Percentiles rank a stretch among this genome's conserved stretches.
phyloP scores from a whole-genome alignment of 441 rosid species.

The Bocquillonia castaneifolia region DNA sequence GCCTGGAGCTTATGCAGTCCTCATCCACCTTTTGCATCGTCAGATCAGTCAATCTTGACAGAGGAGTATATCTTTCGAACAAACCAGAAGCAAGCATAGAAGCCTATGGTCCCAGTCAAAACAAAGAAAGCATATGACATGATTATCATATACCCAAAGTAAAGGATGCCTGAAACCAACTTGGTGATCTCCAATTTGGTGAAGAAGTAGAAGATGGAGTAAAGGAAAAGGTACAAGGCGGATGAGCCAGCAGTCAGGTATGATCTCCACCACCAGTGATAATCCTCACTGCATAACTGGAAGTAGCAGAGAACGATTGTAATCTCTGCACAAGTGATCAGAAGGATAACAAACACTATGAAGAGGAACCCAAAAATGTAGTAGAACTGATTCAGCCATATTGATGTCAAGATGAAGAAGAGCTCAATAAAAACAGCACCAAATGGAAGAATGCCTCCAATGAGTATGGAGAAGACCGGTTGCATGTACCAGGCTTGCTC shows the following conservation, averaged over 20 bases:
- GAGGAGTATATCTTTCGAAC: slow-evolving; percentile 89
- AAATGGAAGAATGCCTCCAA: slow-evolving; percentile 94
- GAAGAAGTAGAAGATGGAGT: slow-evolving; percentile 88
- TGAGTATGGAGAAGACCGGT: slow-evolving; percentile 78
- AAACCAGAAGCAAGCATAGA: slow-evolving; percentile 94
- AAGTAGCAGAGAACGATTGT: slow-evolving; percentile 90
- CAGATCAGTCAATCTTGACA: slow-evolving; percentile 73
- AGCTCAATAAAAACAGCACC: slow-evolving; percentile 97
- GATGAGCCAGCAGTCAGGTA: slow-evolving; percentile 93
- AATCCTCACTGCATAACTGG: slow-evolving; percentile 93
- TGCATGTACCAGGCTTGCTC: slow-evolving; percentile 99
- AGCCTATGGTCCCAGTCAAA: slow-evolving; percentile 85
- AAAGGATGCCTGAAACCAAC: slow-evolving; percentile 77
- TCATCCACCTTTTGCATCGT: slow-evolving; percentile 15
- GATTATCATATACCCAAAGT: slow-evolving; percentile 84
- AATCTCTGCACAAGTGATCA: slow-evolving; percentile 92
- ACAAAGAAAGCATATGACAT: slow-evolving; percentile 83
- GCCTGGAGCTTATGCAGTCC: background rate
- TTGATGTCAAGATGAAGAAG: slow-evolving; percentile 93
- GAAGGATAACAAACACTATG: slow-evolving; percentile 74
- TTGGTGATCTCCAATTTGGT: slow-evolving; percentile 90
- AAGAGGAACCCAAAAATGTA: slow-evolving; percentile 97
- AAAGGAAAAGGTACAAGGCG: slow-evolving; percentile 84
- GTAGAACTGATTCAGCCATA: slow-evolving; percentile 97
- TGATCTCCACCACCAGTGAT: slow-evolving; percentile 98